Conservation (phyloP, 2,329 filamentous ascomycete species). For the Pseudocercospora macadamiae region DNA sequence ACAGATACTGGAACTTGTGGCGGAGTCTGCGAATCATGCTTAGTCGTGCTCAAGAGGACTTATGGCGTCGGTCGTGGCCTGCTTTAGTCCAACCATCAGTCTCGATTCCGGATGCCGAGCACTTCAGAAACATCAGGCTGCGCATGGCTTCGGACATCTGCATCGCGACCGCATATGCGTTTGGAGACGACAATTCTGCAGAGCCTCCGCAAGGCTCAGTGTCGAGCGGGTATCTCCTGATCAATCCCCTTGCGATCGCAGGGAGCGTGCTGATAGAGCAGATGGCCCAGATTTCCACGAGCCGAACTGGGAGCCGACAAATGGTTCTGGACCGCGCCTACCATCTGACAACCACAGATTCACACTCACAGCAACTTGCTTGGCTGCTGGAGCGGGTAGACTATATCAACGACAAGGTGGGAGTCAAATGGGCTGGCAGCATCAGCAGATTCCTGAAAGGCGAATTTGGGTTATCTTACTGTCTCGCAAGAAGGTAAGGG, state of each 20-base stretch:
- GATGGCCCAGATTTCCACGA: constrained; percentile 14
- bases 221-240: constrained; percentile 6
- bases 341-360: constrained; percentile 13
- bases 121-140: constrained; percentile 12
- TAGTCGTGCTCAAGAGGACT: constrained; percentile 21
- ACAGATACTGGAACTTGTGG: constrained; percentile 23
- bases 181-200: constrained; percentile 13
- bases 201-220: constrained; percentile 13
- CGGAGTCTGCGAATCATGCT: constrained; percentile 19
- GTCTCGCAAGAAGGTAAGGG: constrained; percentile 15
- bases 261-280: constrained; percentile 22
- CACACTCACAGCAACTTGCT: constrained; percentile 17
- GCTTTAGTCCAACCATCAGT: background rate
- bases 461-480: constrained; percentile 16
- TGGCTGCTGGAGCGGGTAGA: constrained; percentile 25
- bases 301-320: constrained; percentile 16
- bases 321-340: constrained; percentile 15
- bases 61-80: constrained; percentile 25
- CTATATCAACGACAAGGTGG: constrained; percentile 14
- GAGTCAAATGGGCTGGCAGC: constrained; percentile 12
- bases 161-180: constrained; percentile 13
- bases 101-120: constrained; percentile 12
- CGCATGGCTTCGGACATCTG: constrained; percentile 24
- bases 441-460: constrained; percentile 17
- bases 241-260: constrained; percentile 19